Evolutionary conservation across 768 basidiomycete genomes (phyloP).

Genomic region (Naganishia onofrii): DNA sequence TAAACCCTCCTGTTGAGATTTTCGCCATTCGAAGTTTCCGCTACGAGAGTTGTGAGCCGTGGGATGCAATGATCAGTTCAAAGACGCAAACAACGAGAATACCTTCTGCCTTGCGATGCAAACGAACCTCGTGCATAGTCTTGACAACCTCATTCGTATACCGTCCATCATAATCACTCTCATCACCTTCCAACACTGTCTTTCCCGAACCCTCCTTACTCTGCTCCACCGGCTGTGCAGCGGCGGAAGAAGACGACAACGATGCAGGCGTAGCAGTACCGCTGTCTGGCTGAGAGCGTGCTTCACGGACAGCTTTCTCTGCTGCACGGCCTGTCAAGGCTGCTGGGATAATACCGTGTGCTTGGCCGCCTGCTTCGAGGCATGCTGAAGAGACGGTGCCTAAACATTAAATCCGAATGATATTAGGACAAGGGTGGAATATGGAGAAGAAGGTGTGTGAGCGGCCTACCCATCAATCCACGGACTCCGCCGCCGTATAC

Average conservation of each 20-base stretch:
- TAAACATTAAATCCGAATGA: conserved; percentile 7
- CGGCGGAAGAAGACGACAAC: conserved; percentile 60
- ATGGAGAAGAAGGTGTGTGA: neutral
- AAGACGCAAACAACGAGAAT: too few relatives aligned
- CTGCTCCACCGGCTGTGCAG: conserved; percentile 50
- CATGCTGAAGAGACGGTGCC: conserved; percentile 57
- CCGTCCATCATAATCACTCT: conserved; percentile 38
- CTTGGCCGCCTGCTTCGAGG: conserved; percentile 66
- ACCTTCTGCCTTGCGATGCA: neutral
- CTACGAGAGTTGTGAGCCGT: conserved; percentile 44
- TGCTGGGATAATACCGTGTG: conserved; percentile 73
- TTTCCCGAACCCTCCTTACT: conserved; percentile 53
- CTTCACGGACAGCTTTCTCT: conserved; percentile 32
- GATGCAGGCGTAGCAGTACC: conserved; percentile 43
- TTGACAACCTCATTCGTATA: conserved; percentile 42
- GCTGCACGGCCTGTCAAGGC: conserved; percentile 59
- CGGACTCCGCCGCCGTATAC: conserved; percentile 82
- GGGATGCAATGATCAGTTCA: too few relatives aligned
- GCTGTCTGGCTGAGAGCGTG: conserved; percentile 18
- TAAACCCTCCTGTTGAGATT: conserved; percentile 67
- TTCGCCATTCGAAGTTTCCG: conserved; percentile 89
- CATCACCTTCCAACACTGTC: conserved; percentile 33
- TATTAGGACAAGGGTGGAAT: neutral
- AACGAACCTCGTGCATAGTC: conserved; percentile 52
- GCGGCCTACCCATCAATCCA: conserved; percentile 75